Evolutionary conservation across 2,329 filamentous ascomycete genomes (phyloP).

Genomic region (Colletotrichum liriopes): DNA sequence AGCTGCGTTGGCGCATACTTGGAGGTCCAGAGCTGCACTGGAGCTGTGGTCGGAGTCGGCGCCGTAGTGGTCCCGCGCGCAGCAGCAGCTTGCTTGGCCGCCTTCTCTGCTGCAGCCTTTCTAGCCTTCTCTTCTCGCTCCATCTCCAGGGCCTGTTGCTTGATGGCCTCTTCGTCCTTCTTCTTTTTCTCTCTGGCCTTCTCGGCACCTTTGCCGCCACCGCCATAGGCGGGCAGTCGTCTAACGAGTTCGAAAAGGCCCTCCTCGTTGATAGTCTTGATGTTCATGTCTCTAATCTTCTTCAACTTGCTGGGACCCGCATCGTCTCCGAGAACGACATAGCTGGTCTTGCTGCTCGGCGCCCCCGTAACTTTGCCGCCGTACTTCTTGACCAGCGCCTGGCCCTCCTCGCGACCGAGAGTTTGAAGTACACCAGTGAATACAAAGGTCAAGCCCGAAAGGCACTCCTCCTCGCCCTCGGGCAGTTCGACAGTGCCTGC

Average conservation of each 20-base stretch:
- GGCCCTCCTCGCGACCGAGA: conserved; percentile 87
- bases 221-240: conserved; percentile 86
- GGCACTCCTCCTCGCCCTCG: conserved; percentile 87
- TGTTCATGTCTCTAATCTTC: conserved; percentile 83
- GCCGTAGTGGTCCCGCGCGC: conserved; percentile 58
- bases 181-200: conserved; percentile 88
- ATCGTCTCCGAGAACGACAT: conserved; percentile 91
- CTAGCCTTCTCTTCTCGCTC: conserved; percentile 82
- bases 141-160: conserved; percentile 86
- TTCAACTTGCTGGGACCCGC: conserved; percentile 93
- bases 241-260: conserved; percentile 91
- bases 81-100: conserved; percentile 65
- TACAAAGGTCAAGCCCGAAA: conserved; percentile 91
- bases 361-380: conserved; percentile 90
- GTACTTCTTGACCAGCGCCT: conserved; percentile 90
- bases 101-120: conserved; percentile 67
- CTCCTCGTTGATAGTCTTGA: conserved; percentile 95
- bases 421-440: conserved; percentile 91
- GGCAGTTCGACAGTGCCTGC: conserved; percentile 81
- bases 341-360: conserved; percentile 94
- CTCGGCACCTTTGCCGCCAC: conserved; percentile 88
- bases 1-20: conserved; percentile 93
- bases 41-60: conserved; percentile 58
- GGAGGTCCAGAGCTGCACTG: conserved; percentile 85
- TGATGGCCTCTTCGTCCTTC: conserved; percentile 87